Evolutionary conservation across 1,284 basidiomycete genomes (phyloP).

Genomic region (Trametes pubescens): DNA sequence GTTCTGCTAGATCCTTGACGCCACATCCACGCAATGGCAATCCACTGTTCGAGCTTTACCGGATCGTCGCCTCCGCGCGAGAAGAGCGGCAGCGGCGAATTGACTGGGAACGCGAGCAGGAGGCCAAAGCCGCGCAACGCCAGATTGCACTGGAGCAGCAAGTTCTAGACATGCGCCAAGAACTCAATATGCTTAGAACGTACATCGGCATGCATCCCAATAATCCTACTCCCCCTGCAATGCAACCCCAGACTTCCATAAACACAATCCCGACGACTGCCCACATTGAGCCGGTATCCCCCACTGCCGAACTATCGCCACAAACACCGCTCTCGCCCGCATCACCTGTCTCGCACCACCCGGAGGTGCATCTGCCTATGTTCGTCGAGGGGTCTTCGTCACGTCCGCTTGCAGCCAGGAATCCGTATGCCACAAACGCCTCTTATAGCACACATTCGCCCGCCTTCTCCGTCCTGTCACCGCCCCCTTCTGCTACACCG

Average conservation of each 20-base stretch:
- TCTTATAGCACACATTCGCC: background rate
- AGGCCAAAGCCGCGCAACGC: conserved; percentile 59
- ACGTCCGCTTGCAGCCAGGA: conserved; percentile 32
- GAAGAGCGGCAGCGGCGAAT: conserved; percentile 65
- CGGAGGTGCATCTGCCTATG: conserved; percentile 32
- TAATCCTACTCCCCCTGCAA: conserved; percentile 9
- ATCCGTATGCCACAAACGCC: background rate
- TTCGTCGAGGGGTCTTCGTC: conserved; percentile 55
- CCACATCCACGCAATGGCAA: conserved; percentile 40
- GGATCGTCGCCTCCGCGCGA: conserved; percentile 58
- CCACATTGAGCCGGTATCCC: conserved; percentile 23
- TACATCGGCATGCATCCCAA: conserved; percentile 44
- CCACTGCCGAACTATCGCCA: conserved; percentile 5
- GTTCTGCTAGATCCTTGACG: background rate
- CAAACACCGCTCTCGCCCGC: conserved; percentile 19
- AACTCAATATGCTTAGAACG: conserved; percentile 60
- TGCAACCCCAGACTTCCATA: background rate
- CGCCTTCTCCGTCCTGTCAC: conserved; percentile 1
- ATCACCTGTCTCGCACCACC: conserved; percentile 12
- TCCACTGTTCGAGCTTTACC: conserved; percentile 64
- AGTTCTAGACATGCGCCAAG: conserved; percentile 64
- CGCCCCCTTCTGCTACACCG: conserved; percentile 3
- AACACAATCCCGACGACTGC: conserved; percentile 23
- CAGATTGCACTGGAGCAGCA: conserved; percentile 68
- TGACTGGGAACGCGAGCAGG: conserved; percentile 75